Conservation (phyloP, 768 basidiomycete species). For the Xerocomus potaroensis region DNA sequence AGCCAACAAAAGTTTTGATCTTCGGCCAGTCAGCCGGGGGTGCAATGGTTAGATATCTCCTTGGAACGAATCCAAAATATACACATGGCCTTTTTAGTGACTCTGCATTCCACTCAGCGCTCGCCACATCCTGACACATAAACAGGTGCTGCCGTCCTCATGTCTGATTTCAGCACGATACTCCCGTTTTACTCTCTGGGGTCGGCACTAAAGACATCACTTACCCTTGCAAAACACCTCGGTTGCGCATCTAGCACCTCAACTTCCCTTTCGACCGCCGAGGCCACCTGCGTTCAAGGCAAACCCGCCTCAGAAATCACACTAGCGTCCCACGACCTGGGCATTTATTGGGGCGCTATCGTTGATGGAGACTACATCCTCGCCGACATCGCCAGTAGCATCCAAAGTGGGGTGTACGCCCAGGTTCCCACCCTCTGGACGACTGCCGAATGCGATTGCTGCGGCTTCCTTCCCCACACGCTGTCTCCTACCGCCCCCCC, state of each 20-base stretch:
- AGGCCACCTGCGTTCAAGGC: slow-evolving; percentile 4
- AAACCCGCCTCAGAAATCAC: slow-evolving; percentile 7
- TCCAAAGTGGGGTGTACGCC: slow-evolving; percentile 12
- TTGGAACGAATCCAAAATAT: slow-evolving; percentile 14
- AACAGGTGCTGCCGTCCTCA: slow-evolving; percentile 14
- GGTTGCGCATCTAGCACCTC: slow-evolving; percentile 16
- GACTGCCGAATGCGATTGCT: slow-evolving; percentile 13
- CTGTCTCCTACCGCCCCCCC: slow-evolving; percentile 12
- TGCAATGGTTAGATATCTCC: slow-evolving; percentile 13
- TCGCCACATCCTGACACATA: background rate
- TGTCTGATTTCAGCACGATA: slow-evolving; percentile 13
- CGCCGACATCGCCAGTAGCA: slow-evolving; percentile 10
- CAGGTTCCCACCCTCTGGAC: slow-evolving; percentile 18
- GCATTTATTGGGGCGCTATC: slow-evolving; percentile 9
- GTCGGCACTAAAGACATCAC: slow-evolving; percentile 10
- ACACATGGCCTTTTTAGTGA: slow-evolving; percentile 19
- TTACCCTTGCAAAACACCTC: slow-evolving; percentile 14
- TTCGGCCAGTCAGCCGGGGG: slow-evolving; percentile 23
- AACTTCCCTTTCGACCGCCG: background rate
- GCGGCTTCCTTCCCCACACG: slow-evolving; percentile 17
- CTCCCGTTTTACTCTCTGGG: slow-evolving; percentile 14
- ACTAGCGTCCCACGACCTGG: slow-evolving; percentile 4
- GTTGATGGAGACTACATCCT: slow-evolving; percentile 18
- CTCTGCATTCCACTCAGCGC: background rate
- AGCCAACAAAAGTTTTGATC: slow-evolving; percentile 15